phyloP scores from a whole-genome alignment of 2,329 filamentous ascomycete species.

The Hortaea werneckii region DNA sequence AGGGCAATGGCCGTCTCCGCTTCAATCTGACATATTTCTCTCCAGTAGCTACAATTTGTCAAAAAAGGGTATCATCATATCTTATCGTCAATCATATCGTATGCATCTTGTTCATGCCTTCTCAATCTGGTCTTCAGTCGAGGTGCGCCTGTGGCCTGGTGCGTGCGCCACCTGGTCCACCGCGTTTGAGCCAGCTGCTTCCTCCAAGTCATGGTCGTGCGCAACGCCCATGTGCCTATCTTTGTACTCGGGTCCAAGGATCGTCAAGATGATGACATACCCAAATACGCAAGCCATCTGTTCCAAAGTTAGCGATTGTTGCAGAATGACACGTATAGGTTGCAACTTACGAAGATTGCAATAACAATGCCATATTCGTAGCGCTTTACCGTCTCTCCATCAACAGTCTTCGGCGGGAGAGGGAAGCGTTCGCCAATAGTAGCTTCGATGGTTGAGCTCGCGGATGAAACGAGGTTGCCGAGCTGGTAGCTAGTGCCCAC shows the following conservation, averaged over 20 bases:
- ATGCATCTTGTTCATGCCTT: slow-evolving; percentile 1
- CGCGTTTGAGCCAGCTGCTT: slow-evolving; percentile 16
- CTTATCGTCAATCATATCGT: not conserved
- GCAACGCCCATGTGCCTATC: slow-evolving; percentile 20
- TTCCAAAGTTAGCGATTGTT: not conserved
- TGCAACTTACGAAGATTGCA: slow-evolving; percentile 47
- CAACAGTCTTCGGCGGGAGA: slow-evolving; percentile 30
- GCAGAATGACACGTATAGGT: too few relatives aligned
- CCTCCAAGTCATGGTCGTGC: slow-evolving; percentile 20
- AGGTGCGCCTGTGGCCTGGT: slow-evolving; percentile 1
- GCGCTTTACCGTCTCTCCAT: slow-evolving; percentile 27
- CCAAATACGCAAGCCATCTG: slow-evolving; percentile 67
- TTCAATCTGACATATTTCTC: too few relatives aligned
- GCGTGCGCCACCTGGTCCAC: slow-evolving; percentile 3
- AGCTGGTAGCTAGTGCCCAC: slow-evolving; percentile 68
- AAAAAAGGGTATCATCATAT: not conserved
- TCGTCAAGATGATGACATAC: slow-evolving; percentile 51
- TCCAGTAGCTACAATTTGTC: too few relatives aligned
- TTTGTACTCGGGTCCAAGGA: slow-evolving; percentile 49
- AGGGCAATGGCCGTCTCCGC: too few relatives aligned
- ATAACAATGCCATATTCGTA: slow-evolving; percentile 46
- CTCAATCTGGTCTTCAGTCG: slow-evolving; percentile 4
- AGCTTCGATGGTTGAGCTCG: slow-evolving; percentile 34
- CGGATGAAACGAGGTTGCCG: slow-evolving; percentile 55
- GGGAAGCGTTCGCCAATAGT: slow-evolving; percentile 33